Evolutionary conservation across 1,139 yeast species (phyloP).

Genomic region (Saccharomycopsis phalli): DNA sequence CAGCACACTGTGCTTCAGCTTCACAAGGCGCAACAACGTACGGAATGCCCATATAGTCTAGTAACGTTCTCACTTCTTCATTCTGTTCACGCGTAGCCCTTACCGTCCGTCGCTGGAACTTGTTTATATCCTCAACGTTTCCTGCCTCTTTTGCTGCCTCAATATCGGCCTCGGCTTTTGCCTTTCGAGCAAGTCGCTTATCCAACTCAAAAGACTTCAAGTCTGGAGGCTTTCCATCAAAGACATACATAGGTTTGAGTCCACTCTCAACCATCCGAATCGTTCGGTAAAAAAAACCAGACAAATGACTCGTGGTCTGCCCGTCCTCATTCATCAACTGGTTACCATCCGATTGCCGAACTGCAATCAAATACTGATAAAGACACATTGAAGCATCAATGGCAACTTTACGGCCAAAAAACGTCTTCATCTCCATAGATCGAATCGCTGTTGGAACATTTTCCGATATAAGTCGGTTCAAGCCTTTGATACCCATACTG

Average conservation of each 20-base stretch:
- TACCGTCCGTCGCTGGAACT: conserved; percentile 80
- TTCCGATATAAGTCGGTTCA: conserved; percentile 64
- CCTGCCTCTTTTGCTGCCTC: conserved; percentile 62
- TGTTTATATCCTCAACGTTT: conserved; percentile 66
- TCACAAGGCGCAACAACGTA: conserved; percentile 92
- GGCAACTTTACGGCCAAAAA: conserved; percentile 92
- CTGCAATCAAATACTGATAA: conserved; percentile 91
- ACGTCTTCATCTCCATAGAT: conserved; percentile 71
- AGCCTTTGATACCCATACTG: conserved; percentile 70
- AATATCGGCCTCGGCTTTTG: conserved; percentile 70
- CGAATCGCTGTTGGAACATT: conserved; percentile 80
- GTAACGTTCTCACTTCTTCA: conserved; percentile 78
- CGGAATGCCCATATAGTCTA: conserved; percentile 91
- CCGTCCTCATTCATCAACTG: conserved; percentile 76
- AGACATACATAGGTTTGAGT: conserved; percentile 90
- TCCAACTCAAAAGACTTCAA: conserved; percentile 89
- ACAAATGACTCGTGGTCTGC: conserved; percentile 88
- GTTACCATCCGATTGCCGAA: conserved; percentile 94
- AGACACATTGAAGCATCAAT: conserved; percentile 82
- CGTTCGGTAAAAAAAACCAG: conserved; percentile 94
- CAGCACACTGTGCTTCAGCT: conserved; percentile 98
- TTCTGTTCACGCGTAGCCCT: conserved; percentile 83
- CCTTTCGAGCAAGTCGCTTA: conserved; percentile 44
- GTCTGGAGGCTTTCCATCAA: conserved; percentile 85
- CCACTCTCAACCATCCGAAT: conserved; percentile 83